These are phyloP conservation scores for Pseudopithomyces maydicus DNA, from an alignment of 2,329 filamentous ascomycete species.

Conservation along the genomic window DNA sequence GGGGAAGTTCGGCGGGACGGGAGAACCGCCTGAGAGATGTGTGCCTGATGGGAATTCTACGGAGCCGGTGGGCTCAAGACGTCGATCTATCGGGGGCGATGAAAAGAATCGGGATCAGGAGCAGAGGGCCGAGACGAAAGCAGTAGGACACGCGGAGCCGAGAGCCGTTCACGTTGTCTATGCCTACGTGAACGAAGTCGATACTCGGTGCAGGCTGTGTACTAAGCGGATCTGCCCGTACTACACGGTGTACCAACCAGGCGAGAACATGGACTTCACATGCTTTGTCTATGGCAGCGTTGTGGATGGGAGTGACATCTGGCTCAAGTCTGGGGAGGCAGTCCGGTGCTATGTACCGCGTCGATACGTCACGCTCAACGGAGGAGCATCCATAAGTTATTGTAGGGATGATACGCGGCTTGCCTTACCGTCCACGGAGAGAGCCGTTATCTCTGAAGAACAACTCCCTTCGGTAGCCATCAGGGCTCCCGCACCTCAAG, in stretches of 20 bases:
- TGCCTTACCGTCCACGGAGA: no score
- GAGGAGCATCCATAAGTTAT: constrained; percentile 5
- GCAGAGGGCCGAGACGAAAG: not conserved
- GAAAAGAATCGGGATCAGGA: no score
- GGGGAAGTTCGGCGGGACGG: not conserved
- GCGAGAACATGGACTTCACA: constrained; percentile 5
- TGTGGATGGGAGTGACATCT: constrained; percentile 5
- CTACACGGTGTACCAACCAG: constrained; percentile 2
- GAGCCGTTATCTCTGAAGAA: no score
- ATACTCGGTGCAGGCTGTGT: not conserved
- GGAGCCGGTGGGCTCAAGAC: not conserved
- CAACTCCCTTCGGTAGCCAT: no score
- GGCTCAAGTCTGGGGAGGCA: not conserved
- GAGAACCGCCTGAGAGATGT: not conserved
- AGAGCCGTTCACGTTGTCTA: not conserved
- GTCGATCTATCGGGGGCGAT: no score
- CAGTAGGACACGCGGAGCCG: not conserved
- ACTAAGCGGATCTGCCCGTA: constrained; percentile 2
- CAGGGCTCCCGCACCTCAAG: no score
- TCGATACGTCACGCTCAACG: constrained; percentile 2
- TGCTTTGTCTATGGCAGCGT: constrained; percentile 7
- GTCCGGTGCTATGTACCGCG: constrained; percentile 1
- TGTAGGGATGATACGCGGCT: not conserved
- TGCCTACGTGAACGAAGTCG: not conserved
- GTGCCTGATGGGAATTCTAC: not conserved